Conservation (phyloP, 169 alveolate species). For the Eimeria zaria region DNA sequence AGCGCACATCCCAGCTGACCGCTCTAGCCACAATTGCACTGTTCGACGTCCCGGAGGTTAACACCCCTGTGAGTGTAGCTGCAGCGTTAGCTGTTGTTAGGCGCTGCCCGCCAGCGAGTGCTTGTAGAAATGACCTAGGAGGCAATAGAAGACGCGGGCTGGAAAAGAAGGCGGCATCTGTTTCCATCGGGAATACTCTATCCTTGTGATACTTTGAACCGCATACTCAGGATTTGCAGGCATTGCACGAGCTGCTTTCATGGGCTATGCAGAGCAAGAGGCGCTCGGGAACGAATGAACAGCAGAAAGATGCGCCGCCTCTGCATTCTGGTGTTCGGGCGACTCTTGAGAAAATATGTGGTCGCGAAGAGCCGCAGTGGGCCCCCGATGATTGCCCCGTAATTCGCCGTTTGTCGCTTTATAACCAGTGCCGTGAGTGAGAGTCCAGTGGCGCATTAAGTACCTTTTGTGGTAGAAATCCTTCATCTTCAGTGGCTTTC, state of each 20-base stretch:
- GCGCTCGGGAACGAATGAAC: not conserved
- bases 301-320: not conserved
- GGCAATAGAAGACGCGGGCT: not conserved
- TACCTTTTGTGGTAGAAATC: not conserved
- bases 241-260: slow-evolving; percentile 41
- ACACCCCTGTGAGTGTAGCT: not conserved
- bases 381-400: slow-evolving; percentile 61
- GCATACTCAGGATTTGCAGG: slow-evolving; percentile 26
- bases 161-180: slow-evolving; percentile 37
- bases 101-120: not conserved
- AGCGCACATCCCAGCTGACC: slow-evolving; percentile 10
- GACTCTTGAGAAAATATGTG: slow-evolving; percentile 4
- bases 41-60: slow-evolving; percentile 33
- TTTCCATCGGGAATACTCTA: not conserved
- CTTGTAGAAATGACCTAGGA: not conserved
- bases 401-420: slow-evolving; percentile 36
- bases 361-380: slow-evolving; percentile 49
- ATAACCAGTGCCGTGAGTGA: slow-evolving; percentile 31
- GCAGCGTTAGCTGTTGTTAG: not conserved
- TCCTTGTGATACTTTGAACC: not conserved
- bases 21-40: slow-evolving; percentile 80
- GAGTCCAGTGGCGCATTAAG: not conserved
- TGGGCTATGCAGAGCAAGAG: slow-evolving; percentile 6
- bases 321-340: not conserved
- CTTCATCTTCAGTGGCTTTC: not conserved